Base-by-base conservation (phyloP, 768 basidiomycete genomes). In the Myochromella boudieri region DNA sequence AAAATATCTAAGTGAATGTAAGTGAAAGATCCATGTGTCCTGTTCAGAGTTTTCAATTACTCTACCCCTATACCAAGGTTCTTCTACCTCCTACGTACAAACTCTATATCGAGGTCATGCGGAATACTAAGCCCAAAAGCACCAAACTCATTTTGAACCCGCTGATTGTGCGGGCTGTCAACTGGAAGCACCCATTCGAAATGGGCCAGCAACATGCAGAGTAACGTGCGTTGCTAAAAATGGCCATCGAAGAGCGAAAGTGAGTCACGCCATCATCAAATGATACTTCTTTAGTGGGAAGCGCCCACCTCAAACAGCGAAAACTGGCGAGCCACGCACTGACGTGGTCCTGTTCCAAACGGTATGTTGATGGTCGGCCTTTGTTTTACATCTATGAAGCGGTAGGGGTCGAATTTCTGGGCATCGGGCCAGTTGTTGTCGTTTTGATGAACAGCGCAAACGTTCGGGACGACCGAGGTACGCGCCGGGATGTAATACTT, bases 51-150 rank as follows among this genome's bases (percentile, higher is more conserved):
- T n/a, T n/a, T n/a, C n/a, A n/a, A n/a, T n/a, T n/a, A n/a, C n/a
- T n/a, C n/a, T n/a, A n/a, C n/a, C n/a, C n/a, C n/a, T n/a, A n/a
- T 34, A n/a, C n/a, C 5, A 34, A n/a, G 33, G 6, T 14, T 34
- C 33, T 34, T 34, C 21, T 42, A 49, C 32, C 34, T 53, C 27
- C 52, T 56, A 25, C 42, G 51, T 7, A 40, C 55, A 37, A 69
- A 68, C 22, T 60, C 48, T 11, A 69, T 52, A 31, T 66, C 61
- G 17, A 68, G 52, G 32, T 68, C 52, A 21, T 63, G 48, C n/a
- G 69, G 68, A 20, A 68, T 49, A 38, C 60, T 66, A 17, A 70
- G 54, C 15, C 62, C 65, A 40, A 70, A 70, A 5, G 68, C 55
- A 7, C 61, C 61, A 50, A 69, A 67, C 37, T 59, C 68, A 31